phyloP scores from a whole-genome alignment of 495 filamentous ascomycete species.

The Viridothelium virens region DNA sequence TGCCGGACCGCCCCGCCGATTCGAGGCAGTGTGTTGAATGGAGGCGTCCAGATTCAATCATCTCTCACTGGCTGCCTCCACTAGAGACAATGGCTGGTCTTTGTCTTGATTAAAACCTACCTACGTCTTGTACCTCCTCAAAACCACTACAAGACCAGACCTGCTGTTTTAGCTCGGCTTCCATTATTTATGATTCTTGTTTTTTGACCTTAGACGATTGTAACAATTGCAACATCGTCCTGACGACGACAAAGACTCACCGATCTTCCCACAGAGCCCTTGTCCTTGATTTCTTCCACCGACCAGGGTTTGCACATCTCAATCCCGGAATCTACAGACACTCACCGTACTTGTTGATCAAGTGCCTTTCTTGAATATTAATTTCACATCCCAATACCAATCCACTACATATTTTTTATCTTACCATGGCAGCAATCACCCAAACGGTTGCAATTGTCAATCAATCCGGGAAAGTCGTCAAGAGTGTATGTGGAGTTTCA shows the following conservation, averaged over 20 bases:
- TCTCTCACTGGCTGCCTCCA: neutral
- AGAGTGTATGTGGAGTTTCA: conserved; percentile 56
- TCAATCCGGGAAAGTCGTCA: conserved; percentile 85
- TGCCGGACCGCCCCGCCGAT: neutral
- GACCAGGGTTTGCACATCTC: neutral
- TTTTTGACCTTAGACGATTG: neutral
- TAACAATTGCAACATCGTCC: neutral
- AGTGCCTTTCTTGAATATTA: no score
- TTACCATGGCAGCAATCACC: conserved; percentile 37
- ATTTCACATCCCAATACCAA: neutral
- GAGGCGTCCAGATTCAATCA: neutral
- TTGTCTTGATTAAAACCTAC: neutral
- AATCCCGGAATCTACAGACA: neutral
- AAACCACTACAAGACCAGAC: neutral
- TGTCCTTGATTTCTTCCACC: neutral
- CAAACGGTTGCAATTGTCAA: conserved; percentile 86
- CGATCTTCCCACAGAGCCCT: neutral
- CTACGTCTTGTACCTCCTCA: neutral
- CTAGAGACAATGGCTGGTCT: conserved; percentile 8
- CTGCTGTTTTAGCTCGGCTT: neutral
- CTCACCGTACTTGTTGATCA: conserved; percentile 21
- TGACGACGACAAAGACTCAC: neutral
- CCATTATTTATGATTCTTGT: neutral
- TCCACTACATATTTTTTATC: conserved; percentile 4
- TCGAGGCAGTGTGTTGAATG: conserved; percentile 9